phyloP scores from a whole-genome alignment of 2,329 filamentous ascomycete species.

The Teratosphaeria zuluensis region DNA sequence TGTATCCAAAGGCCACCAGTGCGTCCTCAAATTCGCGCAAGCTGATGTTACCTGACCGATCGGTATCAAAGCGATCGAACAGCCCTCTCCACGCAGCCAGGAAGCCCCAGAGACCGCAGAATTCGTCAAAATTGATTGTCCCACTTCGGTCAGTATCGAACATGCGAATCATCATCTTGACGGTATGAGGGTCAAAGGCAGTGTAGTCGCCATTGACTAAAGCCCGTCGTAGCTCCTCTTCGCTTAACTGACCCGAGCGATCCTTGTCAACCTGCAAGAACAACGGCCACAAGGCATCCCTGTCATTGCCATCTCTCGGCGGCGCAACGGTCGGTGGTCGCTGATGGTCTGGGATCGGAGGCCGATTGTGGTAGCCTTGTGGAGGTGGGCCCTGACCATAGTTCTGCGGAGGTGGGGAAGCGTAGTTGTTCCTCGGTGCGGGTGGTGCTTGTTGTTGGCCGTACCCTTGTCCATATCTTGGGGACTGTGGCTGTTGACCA shows the following conservation, averaged over 20 bases:
- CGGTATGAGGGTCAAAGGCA: conserved; percentile 84
- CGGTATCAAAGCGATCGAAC: conserved; percentile 52
- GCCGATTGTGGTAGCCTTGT: conserved; percentile 58
- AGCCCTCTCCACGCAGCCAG: conserved; percentile 86
- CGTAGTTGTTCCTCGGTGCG: conserved; percentile 20
- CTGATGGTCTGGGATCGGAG: conserved; percentile 37
- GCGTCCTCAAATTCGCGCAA: conserved; percentile 82
- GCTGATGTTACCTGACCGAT: conserved; percentile 70
- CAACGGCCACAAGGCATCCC: conserved; percentile 65
- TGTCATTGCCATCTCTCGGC: conserved; percentile 50
- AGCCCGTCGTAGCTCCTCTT: conserved; percentile 76
- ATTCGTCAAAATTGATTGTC: conserved; percentile 89
- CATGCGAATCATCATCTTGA: conserved; percentile 99
- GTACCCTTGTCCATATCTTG: conserved; percentile 10
- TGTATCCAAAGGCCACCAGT: conserved; percentile 83
- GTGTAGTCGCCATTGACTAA: conserved; percentile 96
- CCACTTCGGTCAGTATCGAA: conserved; percentile 88
- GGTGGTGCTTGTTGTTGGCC: conserved; percentile 8
- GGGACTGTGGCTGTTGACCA: conserved; percentile 12
- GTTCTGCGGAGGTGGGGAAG: conserved; percentile 39
- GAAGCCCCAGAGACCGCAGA: conserved; percentile 94
- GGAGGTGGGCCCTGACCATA: conserved; percentile 45
- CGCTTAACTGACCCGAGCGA: conserved; percentile 71
- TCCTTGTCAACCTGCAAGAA: conserved; percentile 88
- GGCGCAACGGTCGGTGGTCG: conserved; percentile 40